A percentile compares a stretch with the other conserved stretches of the same genome.
Evolutionary conservation across 768 basidiomycete species (phyloP).

Genomic region (Xerocomellus amylosporus): DNA sequence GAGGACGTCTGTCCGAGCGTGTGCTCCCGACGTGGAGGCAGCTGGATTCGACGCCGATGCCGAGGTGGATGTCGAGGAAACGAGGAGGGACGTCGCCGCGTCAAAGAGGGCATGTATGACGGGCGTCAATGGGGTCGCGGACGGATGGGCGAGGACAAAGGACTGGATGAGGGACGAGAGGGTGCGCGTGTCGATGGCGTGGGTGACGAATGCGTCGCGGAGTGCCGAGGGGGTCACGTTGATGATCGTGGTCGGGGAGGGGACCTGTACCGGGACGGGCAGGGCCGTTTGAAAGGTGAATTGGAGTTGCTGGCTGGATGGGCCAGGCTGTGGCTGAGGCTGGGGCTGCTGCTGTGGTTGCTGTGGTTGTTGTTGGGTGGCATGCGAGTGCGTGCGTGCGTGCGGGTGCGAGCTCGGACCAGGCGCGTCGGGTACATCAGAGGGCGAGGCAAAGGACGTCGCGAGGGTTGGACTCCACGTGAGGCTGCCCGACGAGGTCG

Average conservation of each 20-base stretch:
- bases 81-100: conserved; percentile 36
- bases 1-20: conserved; percentile 10
- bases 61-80: conserved; percentile 23
- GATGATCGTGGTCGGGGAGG: conserved; percentile 20
- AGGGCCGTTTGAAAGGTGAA: conserved; percentile 45
- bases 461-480: conserved; percentile 40
- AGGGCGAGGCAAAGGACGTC: conserved; percentile 35
- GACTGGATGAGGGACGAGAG: conserved; percentile 55
- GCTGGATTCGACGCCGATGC: conserved; percentile 24
- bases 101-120: conserved; percentile 56
- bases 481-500: conserved; percentile 25
- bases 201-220: conserved; percentile 33
- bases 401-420: conserved; percentile 35
- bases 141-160: conserved; percentile 47
- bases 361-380: conserved; percentile 18
- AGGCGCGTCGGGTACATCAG: conserved; percentile 15
- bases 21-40: conserved; percentile 21
- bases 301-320: conserved; percentile 39
- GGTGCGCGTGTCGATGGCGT: conserved; percentile 44
- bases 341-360: conserved; percentile 34
- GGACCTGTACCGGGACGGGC: conserved; percentile 37
- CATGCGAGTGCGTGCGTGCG: conserved; percentile 18
- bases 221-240: conserved; percentile 29
- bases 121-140: conserved; percentile 47
- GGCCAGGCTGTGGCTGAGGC: conserved; percentile 12